Base-by-base conservation (phyloP, 2,329 filamentous ascomycete genomes). In the Podosphaera xanthii region DNA sequence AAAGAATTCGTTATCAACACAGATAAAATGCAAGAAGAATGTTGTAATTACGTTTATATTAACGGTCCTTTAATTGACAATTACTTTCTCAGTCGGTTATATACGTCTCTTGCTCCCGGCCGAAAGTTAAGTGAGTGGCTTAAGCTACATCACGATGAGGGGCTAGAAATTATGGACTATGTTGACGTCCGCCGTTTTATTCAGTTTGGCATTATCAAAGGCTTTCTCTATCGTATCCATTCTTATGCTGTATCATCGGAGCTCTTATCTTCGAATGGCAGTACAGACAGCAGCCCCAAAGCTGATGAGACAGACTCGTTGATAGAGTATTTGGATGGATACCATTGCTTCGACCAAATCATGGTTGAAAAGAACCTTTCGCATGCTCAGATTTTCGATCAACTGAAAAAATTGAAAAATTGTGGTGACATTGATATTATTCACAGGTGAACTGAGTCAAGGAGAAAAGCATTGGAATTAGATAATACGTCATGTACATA, bases 171-270 rank as follows among this genome's bases (percentile, higher is more conserved):
- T 46, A 76, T 96, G 7, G 75, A 78, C 10, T 83, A 84, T 67
- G 82, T 98, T 60, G 92, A 98, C 69, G 81, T 96, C 59, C 81
- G 92, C 10, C 83, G 92, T 35, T 83, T 98, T 63, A 87, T 97
- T 63, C 94, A 94, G 61, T 98, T 97, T 67, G 92, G 91, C 60
- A 79, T 96, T 61, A 94, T 97, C 70, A 97, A 97, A 72, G 90
- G 91, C 14, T 86, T 94, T 64, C 73, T 98, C 33, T 96, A 96
- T 71, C 81, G 92, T 40, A 84, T 96, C 48, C 88, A 97, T 72
- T 94, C 92, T 70, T 94, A 94, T 69, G 86, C 88, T 35, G 80
- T 94, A 0, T 82, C 78, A 3, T 81, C 80, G 66, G 77, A 80
- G 68, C 80, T 81, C 64, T 71, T 84, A 31, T 74, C 77, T 6